Conservation (phyloP, 805 yeast species). For the Starmerella stigmatis region DNA sequence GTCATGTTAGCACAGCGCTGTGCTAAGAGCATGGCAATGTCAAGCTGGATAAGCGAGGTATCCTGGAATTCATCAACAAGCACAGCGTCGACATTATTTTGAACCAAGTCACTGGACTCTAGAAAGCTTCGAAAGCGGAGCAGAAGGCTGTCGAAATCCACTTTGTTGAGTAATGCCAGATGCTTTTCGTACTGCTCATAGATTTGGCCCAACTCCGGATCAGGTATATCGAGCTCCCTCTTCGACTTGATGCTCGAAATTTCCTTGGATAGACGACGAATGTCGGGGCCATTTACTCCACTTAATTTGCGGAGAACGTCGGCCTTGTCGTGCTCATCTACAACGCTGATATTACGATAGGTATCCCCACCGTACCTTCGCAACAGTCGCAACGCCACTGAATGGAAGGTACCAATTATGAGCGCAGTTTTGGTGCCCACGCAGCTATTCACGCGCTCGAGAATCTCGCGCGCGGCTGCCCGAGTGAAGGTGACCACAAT, state of each 20-base stretch:
- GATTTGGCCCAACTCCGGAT: neutral
- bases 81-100: slow-evolving; percentile 52
- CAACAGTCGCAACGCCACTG: slow-evolving; percentile 59
- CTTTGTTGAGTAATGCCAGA: slow-evolving; percentile 34
- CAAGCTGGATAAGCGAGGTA: slow-evolving; percentile 67
- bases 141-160: slow-evolving; percentile 82
- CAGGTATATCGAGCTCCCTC: neutral
- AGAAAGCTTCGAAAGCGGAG: slow-evolving; percentile 46
- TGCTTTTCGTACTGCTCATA: slow-evolving; percentile 49
- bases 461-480: slow-evolving; percentile 83
- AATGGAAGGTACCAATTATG: slow-evolving; percentile 82
- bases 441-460: slow-evolving; percentile 41
- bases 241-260: neutral
- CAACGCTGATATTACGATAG: slow-evolving; percentile 41
- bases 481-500: slow-evolving; percentile 89
- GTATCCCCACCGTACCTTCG: slow-evolving; percentile 39
- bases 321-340: slow-evolving; percentile 54
- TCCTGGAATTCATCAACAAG: slow-evolving; percentile 94
- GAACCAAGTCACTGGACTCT: slow-evolving; percentile 28
- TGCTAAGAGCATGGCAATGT: slow-evolving; percentile 48
- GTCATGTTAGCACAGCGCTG: slow-evolving; percentile 40
- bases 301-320: slow-evolving; percentile 31
- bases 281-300: neutral
- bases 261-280: slow-evolving; percentile 29
- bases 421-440: slow-evolving; percentile 32